Base-by-base conservation (phyloP, 139 green algal species). In the Trebouxia sp. region DNA sequence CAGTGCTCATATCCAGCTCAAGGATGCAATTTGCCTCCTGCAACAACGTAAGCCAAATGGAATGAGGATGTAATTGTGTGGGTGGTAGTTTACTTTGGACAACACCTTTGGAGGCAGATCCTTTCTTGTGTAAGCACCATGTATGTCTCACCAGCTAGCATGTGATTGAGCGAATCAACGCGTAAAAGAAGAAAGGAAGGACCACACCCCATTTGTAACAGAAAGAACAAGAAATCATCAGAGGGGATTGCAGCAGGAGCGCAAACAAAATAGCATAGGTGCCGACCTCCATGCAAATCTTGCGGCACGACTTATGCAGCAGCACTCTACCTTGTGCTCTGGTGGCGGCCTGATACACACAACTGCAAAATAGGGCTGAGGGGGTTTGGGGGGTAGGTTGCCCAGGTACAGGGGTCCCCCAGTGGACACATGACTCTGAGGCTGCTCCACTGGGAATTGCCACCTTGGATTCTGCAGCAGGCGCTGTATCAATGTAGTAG, bases 401-500 rank as follows among this genome's bases (percentile, higher is more conserved):
- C 92, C 92, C 1, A 94, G 56, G 70, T 89, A 93, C 28, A 95
- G 82, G 12, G 89, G 87, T 55, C 83, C 85, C 48, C 81, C 86
- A 43, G 65, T 53, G n/a, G 45, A 47, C 17, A 53, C 62, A 22
- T 70, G 56, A 15, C 51, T 48, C 35, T 53, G 69, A 15, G 51
- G 28, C 37, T 80, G 70, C 0, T 84, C 70, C 42, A 78, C 66
- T 35, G 38, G 53, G 48, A 81, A 58, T 12, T 65, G 48, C 65
- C 75, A 81, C 42, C 65, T 76, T 28, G 78, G 78, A 15, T 45
- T 48, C 56, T 65, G 83, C 53, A 77, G 82, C 43, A 30, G 39
- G 1, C 32, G 62, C 37, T 41, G 14, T 26, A 30, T 9, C 41
- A 20, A 45, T 8, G 47, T 28, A 11, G 45, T 24, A 22, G 28